Conservation (phyloP, 768 basidiomycete species). For the Omphalotus guepiniiformis region DNA sequence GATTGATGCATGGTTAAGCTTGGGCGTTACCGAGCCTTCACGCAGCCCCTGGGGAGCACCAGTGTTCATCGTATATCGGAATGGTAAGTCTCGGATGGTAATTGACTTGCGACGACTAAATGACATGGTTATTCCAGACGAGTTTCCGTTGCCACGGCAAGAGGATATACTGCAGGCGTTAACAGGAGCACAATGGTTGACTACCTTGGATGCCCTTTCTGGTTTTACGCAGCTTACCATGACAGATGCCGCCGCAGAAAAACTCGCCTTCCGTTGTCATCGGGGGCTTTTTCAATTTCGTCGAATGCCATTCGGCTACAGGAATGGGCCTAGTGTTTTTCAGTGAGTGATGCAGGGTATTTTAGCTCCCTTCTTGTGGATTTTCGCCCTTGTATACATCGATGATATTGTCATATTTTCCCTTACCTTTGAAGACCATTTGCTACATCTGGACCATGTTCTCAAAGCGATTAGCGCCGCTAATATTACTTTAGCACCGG, state of each 20-base stretch:
- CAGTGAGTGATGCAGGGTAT: constrained; percentile 16
- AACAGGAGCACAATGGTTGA: constrained; percentile 17
- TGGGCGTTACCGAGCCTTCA: constrained; percentile 23
- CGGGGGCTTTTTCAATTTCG: constrained; percentile 25
- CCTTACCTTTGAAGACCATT: constrained; percentile 15
- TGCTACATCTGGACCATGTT: constrained; percentile 15
- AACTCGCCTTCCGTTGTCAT: constrained; percentile 26
- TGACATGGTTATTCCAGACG: constrained; percentile 14
- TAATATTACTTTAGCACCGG: constrained; percentile 19
- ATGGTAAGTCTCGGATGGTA: constrained; percentile 20
- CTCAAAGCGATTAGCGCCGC: constrained; percentile 13
- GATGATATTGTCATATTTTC: not conserved
- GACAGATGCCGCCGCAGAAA: constrained; percentile 14
- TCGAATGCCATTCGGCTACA: constrained; percentile 24
- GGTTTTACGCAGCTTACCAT: constrained; percentile 27
- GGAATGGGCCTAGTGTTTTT: constrained; percentile 12
- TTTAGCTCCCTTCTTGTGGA: constrained; percentile 8
- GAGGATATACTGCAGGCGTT: constrained; percentile 17
- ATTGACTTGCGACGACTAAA: constrained; percentile 22
- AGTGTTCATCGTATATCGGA: constrained; percentile 21
- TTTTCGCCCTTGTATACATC: not conserved
- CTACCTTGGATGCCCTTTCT: constrained; percentile 25
- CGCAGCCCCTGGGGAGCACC: constrained; percentile 28
- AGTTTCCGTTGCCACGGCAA: constrained; percentile 20
- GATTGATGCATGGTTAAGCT: constrained; percentile 19